phyloP scores from a whole-genome alignment of 768 basidiomycete genomes.

The Russula vinacea region DNA sequence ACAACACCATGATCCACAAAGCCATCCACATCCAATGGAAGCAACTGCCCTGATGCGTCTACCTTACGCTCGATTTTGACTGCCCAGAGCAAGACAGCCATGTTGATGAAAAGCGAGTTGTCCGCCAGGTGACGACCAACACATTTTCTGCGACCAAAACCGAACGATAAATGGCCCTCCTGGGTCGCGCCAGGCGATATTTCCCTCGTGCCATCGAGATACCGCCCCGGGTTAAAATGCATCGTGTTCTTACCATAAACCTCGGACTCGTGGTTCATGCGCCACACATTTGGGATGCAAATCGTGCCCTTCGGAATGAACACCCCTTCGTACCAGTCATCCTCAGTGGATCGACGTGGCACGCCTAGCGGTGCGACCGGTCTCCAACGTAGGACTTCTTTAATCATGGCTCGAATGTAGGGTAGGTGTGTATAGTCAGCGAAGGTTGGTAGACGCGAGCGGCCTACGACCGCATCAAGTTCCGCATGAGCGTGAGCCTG shows the following conservation, averaged over 20 bases:
- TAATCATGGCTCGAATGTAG: slow-evolving; percentile 6
- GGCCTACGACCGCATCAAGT: slow-evolving; percentile 3
- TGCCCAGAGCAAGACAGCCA: slow-evolving; percentile 35
- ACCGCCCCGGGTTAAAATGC: not conserved
- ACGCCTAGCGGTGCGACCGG: not conserved
- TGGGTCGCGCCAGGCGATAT: not conserved
- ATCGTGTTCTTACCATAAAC: not conserved
- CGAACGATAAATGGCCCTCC: not conserved
- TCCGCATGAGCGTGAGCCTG: not conserved
- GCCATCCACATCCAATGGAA: slow-evolving; percentile 14
- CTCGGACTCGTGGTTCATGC: slow-evolving; percentile 3
- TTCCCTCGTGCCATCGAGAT: not conserved
- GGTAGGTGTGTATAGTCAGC: not conserved
- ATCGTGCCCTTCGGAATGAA: not conserved
- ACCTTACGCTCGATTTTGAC: slow-evolving; percentile 22
- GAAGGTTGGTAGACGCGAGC: not conserved
- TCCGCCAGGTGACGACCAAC: slow-evolving; percentile 25
- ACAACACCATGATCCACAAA: slow-evolving; percentile 1
- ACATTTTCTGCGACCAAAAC: not conserved
- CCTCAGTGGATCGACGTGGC: not conserved
- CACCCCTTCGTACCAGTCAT: slow-evolving; percentile 7
- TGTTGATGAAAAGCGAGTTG: slow-evolving; percentile 36
- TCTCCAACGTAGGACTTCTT: not conserved
- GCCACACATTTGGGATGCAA: slow-evolving; percentile 1
- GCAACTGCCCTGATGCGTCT: slow-evolving; percentile 2